Evolutionary conservation across 768 basidiomycete species (phyloP).

Genomic region (Cystofilobasidium macerans): DNA sequence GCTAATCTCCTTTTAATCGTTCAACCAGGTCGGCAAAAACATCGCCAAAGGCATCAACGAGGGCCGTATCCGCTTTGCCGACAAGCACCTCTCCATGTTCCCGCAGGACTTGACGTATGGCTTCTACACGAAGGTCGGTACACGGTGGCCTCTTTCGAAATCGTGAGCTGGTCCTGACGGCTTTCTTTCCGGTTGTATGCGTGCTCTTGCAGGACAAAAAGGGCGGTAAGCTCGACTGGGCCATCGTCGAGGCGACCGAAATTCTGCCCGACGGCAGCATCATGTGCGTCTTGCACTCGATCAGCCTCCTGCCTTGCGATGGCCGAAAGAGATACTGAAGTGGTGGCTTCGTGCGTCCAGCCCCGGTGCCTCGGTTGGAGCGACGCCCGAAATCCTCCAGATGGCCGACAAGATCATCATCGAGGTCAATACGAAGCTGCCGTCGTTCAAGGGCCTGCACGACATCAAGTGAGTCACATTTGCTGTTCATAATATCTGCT

Average conservation of each 20-base stretch:
- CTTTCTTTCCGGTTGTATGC: too few species aligned
- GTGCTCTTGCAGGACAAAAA: constrained; percentile 23
- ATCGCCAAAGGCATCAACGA: constrained; percentile 33
- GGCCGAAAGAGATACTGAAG: too few species aligned
- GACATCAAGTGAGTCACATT: constrained; percentile 29
- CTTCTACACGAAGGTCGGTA: constrained; percentile 28
- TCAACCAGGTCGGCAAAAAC: constrained; percentile 29
- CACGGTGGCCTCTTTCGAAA: background rate
- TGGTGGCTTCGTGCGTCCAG: background rate
- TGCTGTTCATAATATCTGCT: background rate
- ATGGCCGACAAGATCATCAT: constrained; percentile 34
- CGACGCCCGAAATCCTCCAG: constrained; percentile 34
- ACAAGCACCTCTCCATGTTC: constrained; percentile 32
- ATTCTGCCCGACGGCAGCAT: constrained; percentile 12
- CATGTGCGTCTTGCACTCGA: background rate
- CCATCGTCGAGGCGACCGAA: constrained; percentile 30
- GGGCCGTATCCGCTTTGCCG: constrained; percentile 31
- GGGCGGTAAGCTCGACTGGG: constrained; percentile 33
- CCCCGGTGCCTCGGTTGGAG: constrained; percentile 33
- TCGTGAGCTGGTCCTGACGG: too few species aligned
- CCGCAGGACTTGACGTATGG: constrained; percentile 30
- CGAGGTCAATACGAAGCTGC: constrained; percentile 36
- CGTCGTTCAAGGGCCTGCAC: constrained; percentile 33
- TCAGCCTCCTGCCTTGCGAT: too few species aligned
- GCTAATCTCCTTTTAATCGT: background rate